phyloP scores from a whole-genome alignment of 305 asterid species.

The Fraxinus paxiana region DNA sequence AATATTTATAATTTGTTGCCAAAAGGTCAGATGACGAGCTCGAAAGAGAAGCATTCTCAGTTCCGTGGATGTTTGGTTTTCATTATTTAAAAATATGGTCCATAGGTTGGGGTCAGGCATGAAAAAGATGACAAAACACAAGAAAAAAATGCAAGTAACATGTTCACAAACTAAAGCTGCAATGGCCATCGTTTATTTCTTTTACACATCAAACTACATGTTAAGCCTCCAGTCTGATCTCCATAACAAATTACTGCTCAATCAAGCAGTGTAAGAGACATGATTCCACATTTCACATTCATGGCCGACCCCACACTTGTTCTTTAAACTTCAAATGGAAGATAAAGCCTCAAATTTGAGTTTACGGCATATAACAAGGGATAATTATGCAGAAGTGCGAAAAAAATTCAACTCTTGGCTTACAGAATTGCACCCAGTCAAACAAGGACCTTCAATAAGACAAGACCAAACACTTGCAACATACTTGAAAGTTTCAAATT shows the following conservation, averaged over 20 bases:
- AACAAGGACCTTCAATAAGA: neutral
- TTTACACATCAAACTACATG: neutral
- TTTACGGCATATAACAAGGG: neutral
- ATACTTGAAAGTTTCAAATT: neutral
- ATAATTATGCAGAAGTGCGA: neutral
- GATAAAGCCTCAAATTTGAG: neutral
- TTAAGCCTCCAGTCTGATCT: neutral
- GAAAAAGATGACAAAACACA: neutral
- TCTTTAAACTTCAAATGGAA: neutral
- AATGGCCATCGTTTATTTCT: neutral
- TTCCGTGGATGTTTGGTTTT: neutral
- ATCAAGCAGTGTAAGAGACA: neutral
- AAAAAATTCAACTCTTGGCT: neutral
- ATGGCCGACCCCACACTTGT: neutral
- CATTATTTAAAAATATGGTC: neutral
- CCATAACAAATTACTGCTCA: neutral
- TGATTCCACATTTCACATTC: neutral
- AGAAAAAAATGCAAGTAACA: neutral
- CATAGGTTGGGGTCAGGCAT: neutral
- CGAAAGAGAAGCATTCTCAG: neutral
- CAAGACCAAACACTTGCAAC: neutral
- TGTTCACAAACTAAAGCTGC: neutral
- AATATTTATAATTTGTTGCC: neutral
- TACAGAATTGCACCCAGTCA: neutral
- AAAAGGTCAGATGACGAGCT: constrained; percentile 4